Conservation (phyloP, 2,329 filamentous ascomycete species). For the Dactylellina cionopaga region DNA sequence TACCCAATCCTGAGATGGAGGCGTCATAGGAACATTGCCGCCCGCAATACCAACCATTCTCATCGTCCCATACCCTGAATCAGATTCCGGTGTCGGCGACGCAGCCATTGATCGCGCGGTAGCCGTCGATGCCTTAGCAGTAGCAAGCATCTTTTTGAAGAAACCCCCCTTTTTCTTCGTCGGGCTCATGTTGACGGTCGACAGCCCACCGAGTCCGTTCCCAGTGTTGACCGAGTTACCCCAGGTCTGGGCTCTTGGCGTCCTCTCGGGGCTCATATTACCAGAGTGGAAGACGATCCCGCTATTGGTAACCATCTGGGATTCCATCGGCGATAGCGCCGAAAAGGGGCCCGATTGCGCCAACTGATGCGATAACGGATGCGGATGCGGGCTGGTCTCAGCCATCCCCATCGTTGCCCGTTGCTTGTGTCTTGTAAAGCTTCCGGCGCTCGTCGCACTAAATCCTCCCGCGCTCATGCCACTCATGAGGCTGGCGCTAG, state of each 20-base stretch:
- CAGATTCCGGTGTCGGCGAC: constrained; percentile 59
- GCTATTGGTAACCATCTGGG: constrained; percentile 58
- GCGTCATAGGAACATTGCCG: constrained; percentile 61
- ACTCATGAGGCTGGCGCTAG: constrained; percentile 88
- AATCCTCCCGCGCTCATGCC: constrained; percentile 88
- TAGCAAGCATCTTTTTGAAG: constrained; percentile 57
- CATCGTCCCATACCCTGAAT: constrained; percentile 58
- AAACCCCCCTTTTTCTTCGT: constrained; percentile 58
- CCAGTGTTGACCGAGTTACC: constrained; percentile 60
- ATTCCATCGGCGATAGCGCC: constrained; percentile 54
- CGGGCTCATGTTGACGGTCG: constrained; percentile 62
- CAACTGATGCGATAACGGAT: constrained; percentile 39
- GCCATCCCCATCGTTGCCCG: constrained; percentile 68
- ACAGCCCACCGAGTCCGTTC: constrained; percentile 79
- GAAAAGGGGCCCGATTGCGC: constrained; percentile 43
- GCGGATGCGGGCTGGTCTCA: constrained; percentile 62
- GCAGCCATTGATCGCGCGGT: constrained; percentile 55
- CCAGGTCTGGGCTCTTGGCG: constrained; percentile 56
- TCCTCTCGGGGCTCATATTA: constrained; percentile 59
- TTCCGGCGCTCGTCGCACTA: constrained; percentile 94
- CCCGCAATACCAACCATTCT: constrained; percentile 68
- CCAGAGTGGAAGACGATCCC: constrained; percentile 61
- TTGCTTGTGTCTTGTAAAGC: constrained; percentile 79
- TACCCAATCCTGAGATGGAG: constrained; percentile 80
- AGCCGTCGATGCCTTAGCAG: constrained; percentile 57